Conservation (phyloP, 352 stramenopile genomes). For the Phytophthora pinifolia region DNA sequence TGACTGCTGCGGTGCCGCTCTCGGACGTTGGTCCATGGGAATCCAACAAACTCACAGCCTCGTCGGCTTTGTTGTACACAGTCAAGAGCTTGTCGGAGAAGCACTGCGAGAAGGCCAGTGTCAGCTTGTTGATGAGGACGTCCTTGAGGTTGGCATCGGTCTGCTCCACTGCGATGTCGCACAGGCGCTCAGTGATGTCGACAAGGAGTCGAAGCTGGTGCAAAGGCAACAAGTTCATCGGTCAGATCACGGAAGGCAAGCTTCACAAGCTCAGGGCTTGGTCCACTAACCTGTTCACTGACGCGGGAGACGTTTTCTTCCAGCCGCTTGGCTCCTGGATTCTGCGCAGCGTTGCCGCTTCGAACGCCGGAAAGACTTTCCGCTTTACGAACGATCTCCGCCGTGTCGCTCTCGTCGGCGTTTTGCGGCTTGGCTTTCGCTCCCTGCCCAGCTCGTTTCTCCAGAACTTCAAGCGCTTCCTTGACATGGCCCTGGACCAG, state of each 20-base stretch:
- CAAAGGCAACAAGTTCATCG: conserved; percentile 2
- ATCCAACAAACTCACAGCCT: conserved; percentile 38
- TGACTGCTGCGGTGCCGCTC: conserved; percentile 20
- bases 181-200: conserved; percentile 69
- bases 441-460: conserved; percentile 47
- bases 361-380: conserved; percentile 35
- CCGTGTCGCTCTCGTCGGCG: conserved; percentile 40
- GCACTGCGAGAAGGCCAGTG: conserved; percentile 70
- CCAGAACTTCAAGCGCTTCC: conserved; percentile 67
- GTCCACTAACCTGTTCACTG: conserved; percentile 56
- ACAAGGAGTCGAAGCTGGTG: conserved; percentile 50
- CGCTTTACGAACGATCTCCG: conserved; percentile 47
- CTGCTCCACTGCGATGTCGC: conserved; percentile 74
- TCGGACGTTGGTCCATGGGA: conserved; percentile 32
- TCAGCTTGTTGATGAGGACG: conserved; percentile 63
- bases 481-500: conserved; percentile 63
- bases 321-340: conserved; percentile 49
- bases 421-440: conserved; percentile 19
- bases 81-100: conserved; percentile 68
- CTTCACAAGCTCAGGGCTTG: background rate
- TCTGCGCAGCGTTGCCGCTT: conserved; percentile 37
- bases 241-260: conserved; percentile 3
- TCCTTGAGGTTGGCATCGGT: conserved; percentile 76
- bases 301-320: conserved; percentile 71
- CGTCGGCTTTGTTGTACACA: conserved; percentile 66